Evolutionary conservation across 495 filamentous ascomycete species (phyloP).

Genomic region (Penicillium tannophilum): DNA sequence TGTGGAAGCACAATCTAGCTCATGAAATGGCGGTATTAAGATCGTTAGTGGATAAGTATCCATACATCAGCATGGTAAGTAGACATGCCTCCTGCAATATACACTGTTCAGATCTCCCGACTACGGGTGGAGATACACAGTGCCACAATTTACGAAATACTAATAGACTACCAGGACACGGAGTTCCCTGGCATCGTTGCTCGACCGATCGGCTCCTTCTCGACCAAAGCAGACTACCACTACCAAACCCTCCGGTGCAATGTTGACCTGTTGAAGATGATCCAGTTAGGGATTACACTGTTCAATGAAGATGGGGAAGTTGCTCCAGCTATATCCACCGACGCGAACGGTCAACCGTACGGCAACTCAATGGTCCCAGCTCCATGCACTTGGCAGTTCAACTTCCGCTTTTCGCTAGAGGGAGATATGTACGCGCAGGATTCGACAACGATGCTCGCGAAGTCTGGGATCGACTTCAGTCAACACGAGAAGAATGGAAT

Average conservation of each 20-base stretch:
- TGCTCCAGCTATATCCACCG: slow-evolving; percentile 66
- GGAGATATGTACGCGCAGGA: slow-evolving; percentile 96
- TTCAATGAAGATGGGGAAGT: slow-evolving; percentile 87
- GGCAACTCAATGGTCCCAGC: slow-evolving; percentile 62
- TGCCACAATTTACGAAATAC: neutral
- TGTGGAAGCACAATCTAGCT: slow-evolving; percentile 89
- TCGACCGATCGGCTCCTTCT: slow-evolving; percentile 89
- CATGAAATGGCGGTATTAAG: slow-evolving; percentile 84
- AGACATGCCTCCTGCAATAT: neutral
- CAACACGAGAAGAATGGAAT: slow-evolving; percentile 87
- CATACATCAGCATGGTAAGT: slow-evolving; percentile 94
- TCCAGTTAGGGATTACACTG: slow-evolving; percentile 92
- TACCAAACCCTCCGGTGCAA: slow-evolving; percentile 98
- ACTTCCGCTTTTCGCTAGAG: slow-evolving; percentile 93
- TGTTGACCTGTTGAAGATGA: slow-evolving; percentile 94
- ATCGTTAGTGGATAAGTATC: slow-evolving; percentile 81
- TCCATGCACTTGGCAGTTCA: slow-evolving; percentile 97
- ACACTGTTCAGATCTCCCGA: slow-evolving; percentile 3
- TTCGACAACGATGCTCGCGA: slow-evolving; percentile 83
- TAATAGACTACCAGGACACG: slow-evolving; percentile 68
- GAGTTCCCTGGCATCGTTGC: slow-evolving; percentile 97
- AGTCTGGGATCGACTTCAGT: slow-evolving; percentile 85
- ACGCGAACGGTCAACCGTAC: slow-evolving; percentile 53
- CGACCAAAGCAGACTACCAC: slow-evolving; percentile 94
- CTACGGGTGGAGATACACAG: no score